phyloP scores from a whole-genome alignment of 2,329 filamentous ascomycete genomes.

The Didymella segeticola region DNA sequence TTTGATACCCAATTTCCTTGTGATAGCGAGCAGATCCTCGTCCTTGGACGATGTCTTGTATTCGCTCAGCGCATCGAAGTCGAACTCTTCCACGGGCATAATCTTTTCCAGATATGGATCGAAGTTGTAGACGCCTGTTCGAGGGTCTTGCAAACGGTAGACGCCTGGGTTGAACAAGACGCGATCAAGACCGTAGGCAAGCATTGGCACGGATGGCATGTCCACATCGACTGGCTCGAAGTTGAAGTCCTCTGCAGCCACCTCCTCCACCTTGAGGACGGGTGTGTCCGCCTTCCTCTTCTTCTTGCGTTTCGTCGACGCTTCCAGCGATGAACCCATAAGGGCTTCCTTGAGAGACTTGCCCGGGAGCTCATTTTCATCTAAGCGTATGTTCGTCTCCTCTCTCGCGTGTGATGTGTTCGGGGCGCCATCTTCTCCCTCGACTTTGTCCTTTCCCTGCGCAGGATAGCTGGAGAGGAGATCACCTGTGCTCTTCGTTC shows the following conservation, averaged over 20 bases:
- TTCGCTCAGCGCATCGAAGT: conserved; percentile 82
- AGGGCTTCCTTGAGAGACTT: conserved; percentile 35
- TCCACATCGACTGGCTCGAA: conserved; percentile 52
- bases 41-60: conserved; percentile 95
- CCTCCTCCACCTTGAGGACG: conserved; percentile 31
- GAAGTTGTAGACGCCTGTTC: conserved; percentile 92
- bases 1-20: conserved; percentile 71
- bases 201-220: conserved; percentile 63
- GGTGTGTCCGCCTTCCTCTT: conserved; percentile 3
- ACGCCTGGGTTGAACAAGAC: conserved; percentile 93
- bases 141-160: conserved; percentile 87
- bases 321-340: conserved; percentile 14
- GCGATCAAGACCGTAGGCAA: conserved; percentile 79
- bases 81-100: conserved; percentile 92
- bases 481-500: too few species aligned
- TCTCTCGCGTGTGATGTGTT: neutral
- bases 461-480: too few species aligned
- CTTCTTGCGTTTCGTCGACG: conserved; percentile 13
- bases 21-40: conserved; percentile 70
- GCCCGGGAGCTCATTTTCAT: neutral
- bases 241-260: conserved; percentile 39
- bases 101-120: conserved; percentile 92
- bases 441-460: neutral
- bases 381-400: neutral
- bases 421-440: neutral